Percentiles rank a stretch among this genome's conserved stretches.
These are phyloP conservation scores for Penicillium brevicompactum DNA, from an alignment of 2,329 filamentous ascomycete species.

Conservation along the genomic window DNA sequence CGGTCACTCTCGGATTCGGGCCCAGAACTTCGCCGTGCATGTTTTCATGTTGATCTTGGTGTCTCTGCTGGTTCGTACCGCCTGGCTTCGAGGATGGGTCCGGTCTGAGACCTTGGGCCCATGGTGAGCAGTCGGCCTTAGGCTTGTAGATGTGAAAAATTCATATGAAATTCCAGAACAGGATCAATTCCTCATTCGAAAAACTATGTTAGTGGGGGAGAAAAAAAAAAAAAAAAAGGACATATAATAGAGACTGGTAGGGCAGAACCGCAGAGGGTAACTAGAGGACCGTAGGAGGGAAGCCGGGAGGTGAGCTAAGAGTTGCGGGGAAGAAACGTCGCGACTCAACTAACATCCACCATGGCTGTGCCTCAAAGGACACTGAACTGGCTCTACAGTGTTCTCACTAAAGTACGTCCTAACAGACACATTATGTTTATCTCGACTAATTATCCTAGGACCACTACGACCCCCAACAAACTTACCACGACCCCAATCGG, in stretches of 20 bases:
- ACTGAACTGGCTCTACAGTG: slow-evolving; percentile 92
- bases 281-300: not conserved
- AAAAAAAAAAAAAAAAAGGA: too few species aligned
- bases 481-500: slow-evolving; percentile 90
- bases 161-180: too few species aligned
- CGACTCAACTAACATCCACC: slow-evolving; percentile 9
- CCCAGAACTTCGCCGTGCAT: not conserved
- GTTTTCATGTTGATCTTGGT: not conserved
- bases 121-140: too few species aligned
- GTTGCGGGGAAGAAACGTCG: slow-evolving; percentile 12
- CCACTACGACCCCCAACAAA: slow-evolving; percentile 58
- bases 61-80: not conserved
- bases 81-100: not conserved
- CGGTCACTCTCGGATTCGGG: too few species aligned
- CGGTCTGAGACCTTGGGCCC: not conserved
- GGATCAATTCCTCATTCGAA: too few species aligned
- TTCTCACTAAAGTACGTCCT: slow-evolving; percentile 69
- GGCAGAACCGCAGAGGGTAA: not conserved
- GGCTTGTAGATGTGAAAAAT: too few species aligned
- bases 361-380: slow-evolving; percentile 80
- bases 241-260: not conserved
- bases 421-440: not conserved
- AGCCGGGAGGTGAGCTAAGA: not conserved
- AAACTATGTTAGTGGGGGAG: too few species aligned
- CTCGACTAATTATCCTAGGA: slow-evolving; percentile 28